A percentile compares a stretch with the other conserved stretches of the same genome.
phyloP scores from a whole-genome alignment of 352 stramenopile species.

The Pythium phragmitis region DNA sequence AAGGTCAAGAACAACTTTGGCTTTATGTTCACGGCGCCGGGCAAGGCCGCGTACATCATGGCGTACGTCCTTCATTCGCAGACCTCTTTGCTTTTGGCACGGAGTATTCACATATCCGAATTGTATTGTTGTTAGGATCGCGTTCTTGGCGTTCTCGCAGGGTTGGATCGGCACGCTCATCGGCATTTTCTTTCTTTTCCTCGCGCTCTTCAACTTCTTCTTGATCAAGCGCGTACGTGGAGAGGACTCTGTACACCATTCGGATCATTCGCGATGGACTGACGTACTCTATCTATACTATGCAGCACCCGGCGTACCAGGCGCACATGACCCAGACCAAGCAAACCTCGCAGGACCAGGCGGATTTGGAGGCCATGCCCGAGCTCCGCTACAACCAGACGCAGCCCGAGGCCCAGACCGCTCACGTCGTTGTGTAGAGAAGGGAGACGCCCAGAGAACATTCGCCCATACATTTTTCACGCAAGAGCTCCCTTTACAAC shows the following conservation, averaged over 20 bases:
- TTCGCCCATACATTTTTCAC: background rate
- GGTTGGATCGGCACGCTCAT: slow-evolving; percentile 77
- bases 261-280: background rate
- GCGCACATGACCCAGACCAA: slow-evolving; percentile 67
- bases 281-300: background rate
- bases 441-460: background rate
- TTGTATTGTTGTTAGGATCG: slow-evolving; percentile 40
- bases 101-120: background rate
- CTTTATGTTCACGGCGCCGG: slow-evolving; percentile 87
- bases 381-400: slow-evolving; percentile 81
- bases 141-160: slow-evolving; percentile 80
- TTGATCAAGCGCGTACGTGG: slow-evolving; percentile 71
- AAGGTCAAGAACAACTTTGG: slow-evolving; percentile 87
- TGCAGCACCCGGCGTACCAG: slow-evolving; percentile 79
- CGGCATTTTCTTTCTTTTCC: slow-evolving; percentile 68
- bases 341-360: slow-evolving; percentile 45
- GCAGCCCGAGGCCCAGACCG: slow-evolving; percentile 38
- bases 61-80: slow-evolving; percentile 40
- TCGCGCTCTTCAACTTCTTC: slow-evolving; percentile 88
- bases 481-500: background rate
- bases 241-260: background rate
- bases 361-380: slow-evolving; percentile 70
- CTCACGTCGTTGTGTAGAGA: slow-evolving; percentile 57
- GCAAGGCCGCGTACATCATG: slow-evolving; percentile 82
- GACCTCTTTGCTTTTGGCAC: slow-evolving; percentile 2